Base-by-base conservation (phyloP, 2,329 filamentous ascomycete species). In the Calonectria honghensis region DNA sequence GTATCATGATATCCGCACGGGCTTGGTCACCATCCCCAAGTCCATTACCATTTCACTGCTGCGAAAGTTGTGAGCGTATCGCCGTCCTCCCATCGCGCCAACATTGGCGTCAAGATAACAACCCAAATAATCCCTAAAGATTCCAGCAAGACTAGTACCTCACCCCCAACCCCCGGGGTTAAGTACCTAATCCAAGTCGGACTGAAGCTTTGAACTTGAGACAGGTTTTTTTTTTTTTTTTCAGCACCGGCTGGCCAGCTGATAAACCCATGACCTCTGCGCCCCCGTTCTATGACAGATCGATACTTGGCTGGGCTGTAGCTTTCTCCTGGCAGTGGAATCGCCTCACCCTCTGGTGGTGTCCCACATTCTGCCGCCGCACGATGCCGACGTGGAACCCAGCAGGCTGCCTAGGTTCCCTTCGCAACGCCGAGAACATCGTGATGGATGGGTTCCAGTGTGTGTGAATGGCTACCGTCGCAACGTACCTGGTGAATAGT, bases 371-470 rank as follows among this genome's bases (percentile, higher is more conserved):
- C 54, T 45, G 18, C 54, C 29, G 59, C 32, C 31, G 32, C 41
- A 18, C 52, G 32, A 50, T 67, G 68, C 29, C 67, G 66, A 59
- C 35, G 67, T 69, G 66, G 59, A 67, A 70, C 67, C 50, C 39
- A 70, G 59, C 59, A n/a, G 20, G 29, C 9, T 52, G 45, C 31
- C 41, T 67, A 35, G 52, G 63, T 52, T 67, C 59, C 18, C 41
- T 50, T 70, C 41, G 72, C 39, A 73, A 57, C 61, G 39, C 50
- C 50, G 61, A 59, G 59, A 59, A 68, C 52, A 70, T 81, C 70
- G 48, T 76, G 61, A 71, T 69, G 63, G 76, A 78, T 79, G 78
- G 76, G 76, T 68, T 75, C 73, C 52, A 54, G 48, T 32, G 73
- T 52, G 65, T 75, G 59, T 77, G 72, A 77, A 73, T 75, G 74